phyloP scores from a whole-genome alignment of 805 yeast genomes.

The Saccharomyces kudriavzevii region DNA sequence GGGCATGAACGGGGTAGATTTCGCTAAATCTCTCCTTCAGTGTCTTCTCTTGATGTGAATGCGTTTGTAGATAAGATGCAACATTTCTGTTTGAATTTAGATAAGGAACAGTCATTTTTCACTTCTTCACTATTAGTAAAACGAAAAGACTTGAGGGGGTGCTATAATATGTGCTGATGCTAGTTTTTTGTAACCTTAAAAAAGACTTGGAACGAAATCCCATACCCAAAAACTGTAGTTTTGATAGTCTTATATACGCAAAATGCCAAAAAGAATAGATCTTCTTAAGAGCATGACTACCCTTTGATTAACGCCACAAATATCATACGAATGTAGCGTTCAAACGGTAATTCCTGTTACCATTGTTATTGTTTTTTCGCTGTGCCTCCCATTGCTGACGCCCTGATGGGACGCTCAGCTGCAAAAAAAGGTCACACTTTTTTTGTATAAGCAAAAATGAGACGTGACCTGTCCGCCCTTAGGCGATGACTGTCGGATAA shows the following conservation, averaged over 20 bases:
- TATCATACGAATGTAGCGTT: background rate
- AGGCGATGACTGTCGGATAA: background rate
- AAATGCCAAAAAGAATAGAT: background rate
- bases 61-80: background rate
- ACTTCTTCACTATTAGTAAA: background rate
- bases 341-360: background rate
- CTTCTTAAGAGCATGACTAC: background rate
- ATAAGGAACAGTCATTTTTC: background rate
- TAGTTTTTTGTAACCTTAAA: background rate
- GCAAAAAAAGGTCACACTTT: background rate
- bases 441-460: background rate
- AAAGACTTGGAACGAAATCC: background rate
- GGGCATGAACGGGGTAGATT: slow-evolving; percentile 83
- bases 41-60: slow-evolving; percentile 39
- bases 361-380: background rate
- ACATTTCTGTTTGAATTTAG: background rate
- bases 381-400: background rate
- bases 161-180: background rate
- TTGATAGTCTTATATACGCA: background rate
- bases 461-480: background rate
- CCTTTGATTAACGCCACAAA: background rate
- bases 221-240: background rate
- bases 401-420: background rate
- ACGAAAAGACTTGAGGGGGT: background rate
- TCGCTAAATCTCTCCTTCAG: slow-evolving; percentile 92